These are phyloP conservation scores for Ogataea henricii DNA, from an alignment of 805 yeast genomes.

Conservation along the genomic window DNA sequence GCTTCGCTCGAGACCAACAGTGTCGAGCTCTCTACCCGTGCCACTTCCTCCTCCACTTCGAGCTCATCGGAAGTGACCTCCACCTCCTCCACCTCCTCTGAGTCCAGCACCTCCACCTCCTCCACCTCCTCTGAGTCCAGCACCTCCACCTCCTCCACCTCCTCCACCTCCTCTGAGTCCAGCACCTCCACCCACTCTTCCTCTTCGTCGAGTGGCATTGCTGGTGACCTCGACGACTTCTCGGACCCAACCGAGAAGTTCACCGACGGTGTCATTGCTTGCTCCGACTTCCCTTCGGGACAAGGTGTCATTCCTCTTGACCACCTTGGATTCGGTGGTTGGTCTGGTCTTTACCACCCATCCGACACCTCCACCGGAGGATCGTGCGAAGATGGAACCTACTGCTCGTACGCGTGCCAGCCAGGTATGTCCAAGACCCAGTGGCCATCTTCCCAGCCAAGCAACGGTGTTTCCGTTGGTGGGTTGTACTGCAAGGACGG, in stretches of 20 bases:
- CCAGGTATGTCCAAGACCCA: slow-evolving; percentile 82
- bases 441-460: slow-evolving; percentile 71
- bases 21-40: slow-evolving; percentile 20
- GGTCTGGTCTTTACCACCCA: slow-evolving; percentile 41
- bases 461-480: slow-evolving; percentile 70
- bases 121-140: slow-evolving; percentile 21
- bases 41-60: slow-evolving; percentile 33
- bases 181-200: slow-evolving; percentile 28
- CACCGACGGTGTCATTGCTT: slow-evolving; percentile 68
- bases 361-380: slow-evolving; percentile 50
- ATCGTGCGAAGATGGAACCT: slow-evolving; percentile 63
- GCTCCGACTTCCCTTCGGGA: slow-evolving; percentile 75
- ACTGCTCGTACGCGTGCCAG: slow-evolving; percentile 78
- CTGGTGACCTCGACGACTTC: slow-evolving; percentile 64
- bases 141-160: slow-evolving; percentile 30
- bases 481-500: slow-evolving; percentile 65
- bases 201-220: slow-evolving; percentile 39
- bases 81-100: slow-evolving; percentile 23
- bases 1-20: slow-evolving; percentile 25
- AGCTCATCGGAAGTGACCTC: slow-evolving; percentile 19
- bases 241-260: slow-evolving; percentile 60
- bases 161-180: slow-evolving; percentile 34
- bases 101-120: slow-evolving; percentile 27
- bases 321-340: slow-evolving; percentile 76
- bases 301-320: slow-evolving; percentile 80